phyloP scores from a whole-genome alignment of 2,329 filamentous ascomycete species.

The Cladosporium oxysporum region DNA sequence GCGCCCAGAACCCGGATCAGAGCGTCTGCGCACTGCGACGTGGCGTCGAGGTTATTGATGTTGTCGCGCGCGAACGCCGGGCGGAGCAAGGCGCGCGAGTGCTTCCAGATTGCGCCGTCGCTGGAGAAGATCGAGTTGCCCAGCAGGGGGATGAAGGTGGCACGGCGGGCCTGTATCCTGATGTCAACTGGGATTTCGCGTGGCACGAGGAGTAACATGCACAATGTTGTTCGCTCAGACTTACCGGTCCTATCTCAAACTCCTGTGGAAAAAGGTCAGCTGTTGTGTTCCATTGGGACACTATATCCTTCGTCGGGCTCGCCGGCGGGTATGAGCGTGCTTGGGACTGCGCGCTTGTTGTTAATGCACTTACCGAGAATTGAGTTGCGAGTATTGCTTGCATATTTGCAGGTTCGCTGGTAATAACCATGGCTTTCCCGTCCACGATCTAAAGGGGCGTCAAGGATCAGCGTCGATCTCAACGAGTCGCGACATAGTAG shows the following conservation, averaged over 20 bases:
- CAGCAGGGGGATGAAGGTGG: slow-evolving; percentile 28
- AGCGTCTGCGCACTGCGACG: slow-evolving; percentile 25
- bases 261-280: slow-evolving; percentile 35
- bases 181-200: background rate
- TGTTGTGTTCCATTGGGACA: background rate
- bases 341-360: background rate
- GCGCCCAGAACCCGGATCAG: slow-evolving; percentile 39
- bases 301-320: too few relatives aligned
- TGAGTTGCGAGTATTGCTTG: slow-evolving; percentile 55
- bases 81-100: slow-evolving; percentile 33
- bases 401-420: slow-evolving; percentile 53
- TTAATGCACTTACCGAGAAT: slow-evolving; percentile 43
- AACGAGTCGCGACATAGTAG: background rate
- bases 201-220: too few relatives aligned
- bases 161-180: background rate
- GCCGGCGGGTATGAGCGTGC: too few relatives aligned
- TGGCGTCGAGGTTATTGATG: slow-evolving; percentile 36
- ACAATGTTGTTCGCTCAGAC: background rate
- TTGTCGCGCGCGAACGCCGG: slow-evolving; percentile 36
- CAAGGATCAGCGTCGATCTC: background rate
- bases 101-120: slow-evolving; percentile 35
- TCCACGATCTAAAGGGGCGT: slow-evolving; percentile 14
- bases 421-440: slow-evolving; percentile 23
- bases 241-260: slow-evolving; percentile 39
- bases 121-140: slow-evolving; percentile 35